Evolutionary conservation across 495 filamentous ascomycete species (phyloP).

Genomic region (Paragyromitra xinjiangensis): DNA sequence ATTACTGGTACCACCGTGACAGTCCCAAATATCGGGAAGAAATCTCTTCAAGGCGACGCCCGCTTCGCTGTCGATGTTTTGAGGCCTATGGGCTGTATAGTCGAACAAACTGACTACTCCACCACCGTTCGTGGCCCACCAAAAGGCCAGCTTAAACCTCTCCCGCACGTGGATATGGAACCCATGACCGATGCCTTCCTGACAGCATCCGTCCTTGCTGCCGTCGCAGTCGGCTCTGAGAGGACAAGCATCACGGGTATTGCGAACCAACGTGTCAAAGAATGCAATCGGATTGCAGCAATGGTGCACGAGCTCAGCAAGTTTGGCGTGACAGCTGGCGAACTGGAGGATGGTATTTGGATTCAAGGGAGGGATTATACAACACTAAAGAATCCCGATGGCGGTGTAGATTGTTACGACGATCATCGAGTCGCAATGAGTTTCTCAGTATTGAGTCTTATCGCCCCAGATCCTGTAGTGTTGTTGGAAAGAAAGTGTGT

Average conservation of each 20-base stretch:
- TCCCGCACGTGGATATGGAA: slow-evolving; percentile 88
- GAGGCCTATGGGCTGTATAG: slow-evolving; percentile 89
- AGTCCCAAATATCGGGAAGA: slow-evolving; percentile 92
- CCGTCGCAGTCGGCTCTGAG: slow-evolving; percentile 85
- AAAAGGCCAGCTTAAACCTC: slow-evolving; percentile 72
- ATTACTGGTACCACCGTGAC: slow-evolving; percentile 95
- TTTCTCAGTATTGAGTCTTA: slow-evolving; percentile 86
- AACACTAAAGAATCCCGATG: slow-evolving; percentile 68
- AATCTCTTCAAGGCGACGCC: slow-evolving; percentile 92
- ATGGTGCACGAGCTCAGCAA: slow-evolving; percentile 98
- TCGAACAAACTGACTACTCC: slow-evolving; percentile 82
- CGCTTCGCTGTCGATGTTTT: slow-evolving; percentile 93
- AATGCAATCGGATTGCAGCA: slow-evolving; percentile 94
- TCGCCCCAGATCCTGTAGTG: slow-evolving; percentile 76
- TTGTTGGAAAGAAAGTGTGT: slow-evolving; percentile 91
- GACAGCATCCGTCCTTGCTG: slow-evolving; percentile 90
- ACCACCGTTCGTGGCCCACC: slow-evolving; percentile 94
- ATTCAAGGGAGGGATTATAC: slow-evolving; percentile 74
- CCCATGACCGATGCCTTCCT: slow-evolving; percentile 99
- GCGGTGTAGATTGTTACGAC: slow-evolving; percentile 90
- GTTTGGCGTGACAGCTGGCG: slow-evolving; percentile 86
- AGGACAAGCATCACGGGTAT: slow-evolving; percentile 80
- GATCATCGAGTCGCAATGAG: slow-evolving; percentile 99
- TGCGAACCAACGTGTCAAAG: slow-evolving; percentile 98
- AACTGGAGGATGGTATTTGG: slow-evolving; percentile 92